Base-by-base conservation (phyloP, 2,329 filamentous ascomycete species). In the Venturia carpophila region DNA sequence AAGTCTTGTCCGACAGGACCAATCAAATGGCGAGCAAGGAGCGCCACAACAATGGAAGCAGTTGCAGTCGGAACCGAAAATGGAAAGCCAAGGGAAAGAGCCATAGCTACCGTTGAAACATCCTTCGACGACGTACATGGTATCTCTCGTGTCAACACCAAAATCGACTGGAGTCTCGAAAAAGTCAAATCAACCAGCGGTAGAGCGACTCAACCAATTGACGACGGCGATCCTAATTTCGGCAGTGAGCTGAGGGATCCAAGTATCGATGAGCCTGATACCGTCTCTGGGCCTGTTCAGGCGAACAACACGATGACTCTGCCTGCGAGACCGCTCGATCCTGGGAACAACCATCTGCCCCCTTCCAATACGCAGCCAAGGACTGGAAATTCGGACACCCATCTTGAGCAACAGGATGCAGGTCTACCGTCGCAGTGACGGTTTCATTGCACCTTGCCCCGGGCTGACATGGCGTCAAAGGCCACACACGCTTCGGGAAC, bases 1-100 rank as follows among this genome's bases (percentile, higher is more conserved):
- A 74, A 75, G 37, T 80, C 79, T 9, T 70, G 80, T 27, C 79
- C 79, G 1, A 78, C 73, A 24, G 79, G 79, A 0, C 79, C 79
- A 1, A 77, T 82, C 24, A 76, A 74, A 65, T 81, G 78, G 79
- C 66, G 76, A 66, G 72, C 75, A 65, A 70, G 69, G n/a, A 71
- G 71, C 7, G 71, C 76, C 60, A 78, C 78, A n/a, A 74, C 74
- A 42, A 73, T 80, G 70, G 74, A 76, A 60, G 78, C 79, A 0
- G 71, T 78, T 55, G 79, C 78, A 7, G 75, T 81, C 15, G 79
- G 79, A 3, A 74, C 69, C 17, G 75, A 79, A 64, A 73, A 75
- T 34, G 79, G 79, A n/a, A 69, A 73, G 66, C 75, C 70, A 17
- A 71, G 79, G 41, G 70, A 73, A 17, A 70, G 68, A 43, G 71